These are phyloP conservation scores for Thalassiosira sp. DNA, from an alignment of 352 stramenopile genomes.

Conservation along the genomic window DNA sequence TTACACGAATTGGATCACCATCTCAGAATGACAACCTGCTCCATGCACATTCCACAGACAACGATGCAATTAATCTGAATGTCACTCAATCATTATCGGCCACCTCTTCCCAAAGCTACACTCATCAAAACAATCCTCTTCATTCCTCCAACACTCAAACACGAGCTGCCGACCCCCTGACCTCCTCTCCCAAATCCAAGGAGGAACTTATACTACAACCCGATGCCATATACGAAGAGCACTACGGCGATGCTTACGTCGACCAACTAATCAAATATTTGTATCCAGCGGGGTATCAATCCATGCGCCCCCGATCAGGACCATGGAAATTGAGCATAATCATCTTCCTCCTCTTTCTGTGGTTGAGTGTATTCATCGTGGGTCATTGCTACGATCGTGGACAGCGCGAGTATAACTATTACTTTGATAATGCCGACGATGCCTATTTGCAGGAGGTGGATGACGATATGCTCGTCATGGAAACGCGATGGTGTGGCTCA, in stretches of 20 bases:
- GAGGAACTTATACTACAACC: slow-evolving; percentile 40
- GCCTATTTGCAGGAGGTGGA: slow-evolving; percentile 46
- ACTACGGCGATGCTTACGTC: slow-evolving; percentile 78
- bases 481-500: slow-evolving; percentile 75
- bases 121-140: background rate
- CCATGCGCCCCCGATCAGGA: slow-evolving; percentile 70
- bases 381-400: slow-evolving; percentile 70
- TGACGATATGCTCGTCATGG: slow-evolving; percentile 63
- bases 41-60: too few relatives aligned
- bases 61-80: background rate
- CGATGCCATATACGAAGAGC: slow-evolving; percentile 73
- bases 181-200: slow-evolving; percentile 12
- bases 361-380: slow-evolving; percentile 78
- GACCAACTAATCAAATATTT: slow-evolving; percentile 71
- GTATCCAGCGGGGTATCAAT: slow-evolving; percentile 79
- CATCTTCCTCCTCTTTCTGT: slow-evolving; percentile 70
- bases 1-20: too few relatives aligned
- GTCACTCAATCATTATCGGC: background rate
- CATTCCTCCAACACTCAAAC: too few relatives aligned
- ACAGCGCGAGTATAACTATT: slow-evolving; percentile 29
- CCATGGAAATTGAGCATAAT: slow-evolving; percentile 78
- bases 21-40: too few relatives aligned
- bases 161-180: too few relatives aligned
- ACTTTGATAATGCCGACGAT: slow-evolving; percentile 32
- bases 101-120: background rate